Evolutionary conservation across 192 early-diverging fungal genomes (phyloP), one percentile per base, ranked within the genome.

Genomic region (Linnemannia elongata): DNA sequence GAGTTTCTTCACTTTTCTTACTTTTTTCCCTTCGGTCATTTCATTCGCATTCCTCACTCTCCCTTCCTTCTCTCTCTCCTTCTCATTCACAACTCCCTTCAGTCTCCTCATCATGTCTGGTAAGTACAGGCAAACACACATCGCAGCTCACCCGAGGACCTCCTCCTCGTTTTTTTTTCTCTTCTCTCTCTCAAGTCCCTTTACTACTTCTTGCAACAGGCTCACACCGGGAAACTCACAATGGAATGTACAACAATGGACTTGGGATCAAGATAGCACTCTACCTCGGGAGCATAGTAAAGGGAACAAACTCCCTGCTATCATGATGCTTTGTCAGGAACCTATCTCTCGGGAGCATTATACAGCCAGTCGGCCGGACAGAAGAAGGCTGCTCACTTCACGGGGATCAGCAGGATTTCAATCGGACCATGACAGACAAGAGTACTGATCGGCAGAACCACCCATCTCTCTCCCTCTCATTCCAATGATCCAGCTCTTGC

Each of bases 401-500:
- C 2, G 33, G 2, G 27, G 60, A 66, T 35, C 60, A 8, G 27
- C 30, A 66, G 27, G n/a, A 66, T 6, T 27, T 33, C 30, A 35
- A 8, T 10, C 20, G 27, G 72, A 45, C 45, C 5, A 45, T 45
- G 44, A 49, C 44, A 10, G 24, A 15, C 22, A 52, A 3, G 15
- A 22, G 7, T 7, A 38, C 70, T n/a, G 18, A 66, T 66, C 12
- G 2, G 3, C 60, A 35, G 10, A n/a, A 2, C 33, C 60, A 2
- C 10, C 2, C 12, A 10, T 66, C 27, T 30, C 27, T 66, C 49
- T 18, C 49, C 18, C 49, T 52, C 18, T 77, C 54, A 41, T 63
- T 35, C 15, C 55, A 22, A 24, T 55, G 12, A 36, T 24, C 15
- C 70, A 83, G 79, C 77, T 52, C 80, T 89, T 71, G 88, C 88